Evolutionary conservation across 129 eudicot species (phyloP).

Genomic region (Logfia minima): DNA sequence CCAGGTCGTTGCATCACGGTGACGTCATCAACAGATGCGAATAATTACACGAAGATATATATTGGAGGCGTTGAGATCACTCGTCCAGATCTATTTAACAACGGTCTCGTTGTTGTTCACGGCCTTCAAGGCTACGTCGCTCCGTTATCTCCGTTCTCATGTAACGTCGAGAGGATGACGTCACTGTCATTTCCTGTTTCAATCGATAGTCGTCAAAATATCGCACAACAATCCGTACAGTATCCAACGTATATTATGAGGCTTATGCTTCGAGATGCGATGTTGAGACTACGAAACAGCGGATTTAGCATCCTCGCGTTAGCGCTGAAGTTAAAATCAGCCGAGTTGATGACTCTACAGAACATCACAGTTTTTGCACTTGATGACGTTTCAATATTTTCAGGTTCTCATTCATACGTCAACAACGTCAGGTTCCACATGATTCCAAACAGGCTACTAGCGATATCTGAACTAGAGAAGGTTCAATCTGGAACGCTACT

Average conservation of each 20-base stretch:
- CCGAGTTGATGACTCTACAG: conserved; percentile 50
- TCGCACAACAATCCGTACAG: conserved; percentile 16
- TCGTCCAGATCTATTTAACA: conserved; percentile 63
- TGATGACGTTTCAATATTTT: conserved; percentile 63
- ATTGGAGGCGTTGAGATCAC: conserved; percentile 73
- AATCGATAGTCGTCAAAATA: conserved; percentile 24
- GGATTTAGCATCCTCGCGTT: conserved; percentile 64
- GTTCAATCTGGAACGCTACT: conserved; percentile 42
- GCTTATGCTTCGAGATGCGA: conserved; percentile 69
- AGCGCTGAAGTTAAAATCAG: conserved; percentile 59
- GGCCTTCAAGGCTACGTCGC: conserved; percentile 73
- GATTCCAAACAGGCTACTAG: conserved; percentile 54
- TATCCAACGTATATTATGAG: conserved; percentile 48
- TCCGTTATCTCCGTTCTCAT: conserved; percentile 72
- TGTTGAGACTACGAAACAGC: conserved; percentile 54
- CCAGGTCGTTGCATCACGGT: conserved; percentile 78
- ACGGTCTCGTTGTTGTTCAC: conserved; percentile 66
- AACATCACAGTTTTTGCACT: conserved; percentile 67
- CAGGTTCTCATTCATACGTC: conserved; percentile 57
- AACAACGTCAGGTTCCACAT: conserved; percentile 60
- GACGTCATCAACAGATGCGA: conserved; percentile 46
- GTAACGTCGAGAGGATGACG: conserved; percentile 63
- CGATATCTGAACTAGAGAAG: conserved; percentile 48
- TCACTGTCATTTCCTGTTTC: conserved; percentile 55
- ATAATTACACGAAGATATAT: conserved; percentile 50